A percentile compares a stretch with the other conserved stretches of the same genome.
These are phyloP conservation scores for Zymoseptoria brevis DNA, from an alignment of 2,329 filamentous ascomycete genomes.

Conservation along the genomic window DNA sequence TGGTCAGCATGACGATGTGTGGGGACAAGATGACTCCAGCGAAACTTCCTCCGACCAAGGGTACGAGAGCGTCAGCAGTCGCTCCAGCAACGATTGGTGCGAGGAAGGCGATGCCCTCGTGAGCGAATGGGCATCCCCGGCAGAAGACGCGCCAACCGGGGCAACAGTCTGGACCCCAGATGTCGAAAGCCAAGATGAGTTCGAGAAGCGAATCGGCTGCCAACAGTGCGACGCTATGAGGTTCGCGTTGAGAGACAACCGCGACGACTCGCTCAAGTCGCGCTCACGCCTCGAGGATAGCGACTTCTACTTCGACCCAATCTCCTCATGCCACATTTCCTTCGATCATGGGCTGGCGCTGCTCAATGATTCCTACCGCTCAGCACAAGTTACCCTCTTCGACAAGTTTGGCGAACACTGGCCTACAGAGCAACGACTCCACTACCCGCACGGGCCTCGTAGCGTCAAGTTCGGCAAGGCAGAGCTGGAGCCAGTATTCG, in stretches of 20 bases:
- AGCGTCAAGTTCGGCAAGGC: not conserved
- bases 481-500: not conserved
- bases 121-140: not conserved
- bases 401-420: slow-evolving; percentile 1
- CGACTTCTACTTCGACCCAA: not conserved
- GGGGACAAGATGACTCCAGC: not conserved
- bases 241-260: not conserved
- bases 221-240: not conserved
- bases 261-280: not conserved
- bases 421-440: not conserved
- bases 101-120: not conserved
- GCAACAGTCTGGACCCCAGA: not conserved
- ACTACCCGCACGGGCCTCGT: not conserved
- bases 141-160: not conserved
- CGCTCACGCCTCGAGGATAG: not conserved
- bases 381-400: slow-evolving; percentile 1
- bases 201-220: not conserved
- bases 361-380: not conserved
- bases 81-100: not conserved
- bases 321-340: not conserved
- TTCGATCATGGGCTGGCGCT: not conserved
- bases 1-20: not conserved
- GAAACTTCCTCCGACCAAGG: not conserved
- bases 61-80: not conserved
- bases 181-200: not conserved